Evolutionary conservation across 768 basidiomycete species (phyloP).

Genomic region (Nevesoporus exiguus): DNA sequence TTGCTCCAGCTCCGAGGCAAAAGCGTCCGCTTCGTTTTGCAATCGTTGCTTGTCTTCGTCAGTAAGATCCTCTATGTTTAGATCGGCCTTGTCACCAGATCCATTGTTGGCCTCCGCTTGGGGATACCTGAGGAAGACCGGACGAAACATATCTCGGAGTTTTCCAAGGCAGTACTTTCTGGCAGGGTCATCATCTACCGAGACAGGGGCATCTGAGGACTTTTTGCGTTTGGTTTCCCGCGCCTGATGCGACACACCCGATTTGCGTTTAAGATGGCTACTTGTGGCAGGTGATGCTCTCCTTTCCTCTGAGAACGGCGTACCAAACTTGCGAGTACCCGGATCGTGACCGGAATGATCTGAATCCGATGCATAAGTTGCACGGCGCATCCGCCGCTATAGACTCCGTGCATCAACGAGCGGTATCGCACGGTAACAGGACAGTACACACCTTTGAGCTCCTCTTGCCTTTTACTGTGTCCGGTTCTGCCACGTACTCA

Average conservation of each 20-base stretch:
- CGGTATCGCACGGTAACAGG: constrained; percentile 6
- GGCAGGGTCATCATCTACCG: constrained; percentile 61
- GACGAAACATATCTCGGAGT: constrained; percentile 64
- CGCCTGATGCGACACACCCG: constrained; percentile 34
- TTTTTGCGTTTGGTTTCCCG: constrained; percentile 48
- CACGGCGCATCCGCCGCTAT: constrained; percentile 45
- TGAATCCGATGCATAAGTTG: constrained; percentile 42
- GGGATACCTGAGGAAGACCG: constrained; percentile 72
- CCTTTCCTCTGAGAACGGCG: constrained; percentile 19
- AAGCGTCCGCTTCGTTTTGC: constrained; percentile 55
- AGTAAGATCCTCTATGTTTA: constrained; percentile 51
- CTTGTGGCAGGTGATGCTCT: constrained; percentile 19
- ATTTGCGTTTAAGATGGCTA: constrained; percentile 53
- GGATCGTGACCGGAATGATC: constrained; percentile 35
- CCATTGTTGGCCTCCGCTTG: constrained; percentile 40
- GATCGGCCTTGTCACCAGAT: constrained; percentile 34
- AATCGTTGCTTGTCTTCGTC: constrained; percentile 58
- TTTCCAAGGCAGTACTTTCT: constrained; percentile 80
- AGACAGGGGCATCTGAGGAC: constrained; percentile 36
- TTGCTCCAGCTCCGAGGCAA: constrained; percentile 70
- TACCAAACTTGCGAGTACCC: constrained; percentile 15
- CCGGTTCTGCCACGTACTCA: constrained; percentile 59
- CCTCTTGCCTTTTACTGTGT: constrained; percentile 33
- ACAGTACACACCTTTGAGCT: constrained; percentile 43
- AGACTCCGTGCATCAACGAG: constrained; percentile 13